phyloP scores from a whole-genome alignment of 2,329 filamentous ascomycete species.

The Lojkania enalia region DNA sequence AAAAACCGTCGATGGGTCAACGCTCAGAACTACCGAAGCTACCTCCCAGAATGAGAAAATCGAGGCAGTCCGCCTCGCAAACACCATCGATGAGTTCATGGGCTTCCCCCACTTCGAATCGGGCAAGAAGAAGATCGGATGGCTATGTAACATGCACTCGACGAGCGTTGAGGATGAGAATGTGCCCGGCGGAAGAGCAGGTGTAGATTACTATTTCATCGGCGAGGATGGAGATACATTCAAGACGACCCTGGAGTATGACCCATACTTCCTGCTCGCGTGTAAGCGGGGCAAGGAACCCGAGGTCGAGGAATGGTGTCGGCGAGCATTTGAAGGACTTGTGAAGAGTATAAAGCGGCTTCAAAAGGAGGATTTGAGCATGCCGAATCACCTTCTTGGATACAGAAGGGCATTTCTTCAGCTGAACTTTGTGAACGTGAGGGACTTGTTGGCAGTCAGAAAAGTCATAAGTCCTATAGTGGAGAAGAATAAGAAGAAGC shows the following conservation, averaged over 20 bases:
- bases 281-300: constrained; percentile 84
- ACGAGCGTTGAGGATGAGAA: constrained; percentile 85
- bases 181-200: constrained; percentile 80
- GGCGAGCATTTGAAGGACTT: constrained; percentile 76
- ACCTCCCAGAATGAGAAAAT: constrained; percentile 92
- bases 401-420: constrained; percentile 87
- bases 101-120: constrained; percentile 92
- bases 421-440: constrained; percentile 84
- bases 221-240: constrained; percentile 75
- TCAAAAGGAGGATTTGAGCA: constrained; percentile 89
- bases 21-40: constrained; percentile 73
- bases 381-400: constrained; percentile 94
- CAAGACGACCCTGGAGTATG: constrained; percentile 94
- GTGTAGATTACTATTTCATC: constrained; percentile 96
- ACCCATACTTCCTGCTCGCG: constrained; percentile 93
- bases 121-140: constrained; percentile 81
- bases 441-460: constrained; percentile 80
- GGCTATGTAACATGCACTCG: constrained; percentile 93
- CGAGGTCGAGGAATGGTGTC: constrained; percentile 94
- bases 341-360: constrained; percentile 77
- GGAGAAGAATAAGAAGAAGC: constrained; percentile 93
- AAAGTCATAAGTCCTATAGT: constrained; percentile 86
- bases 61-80: constrained; percentile 79
- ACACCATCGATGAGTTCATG: constrained; percentile 92
- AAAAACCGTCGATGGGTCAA: constrained; percentile 79